phyloP scores from a whole-genome alignment of 495 filamentous ascomycete species.

The Neurospora tetrasperma region DNA sequence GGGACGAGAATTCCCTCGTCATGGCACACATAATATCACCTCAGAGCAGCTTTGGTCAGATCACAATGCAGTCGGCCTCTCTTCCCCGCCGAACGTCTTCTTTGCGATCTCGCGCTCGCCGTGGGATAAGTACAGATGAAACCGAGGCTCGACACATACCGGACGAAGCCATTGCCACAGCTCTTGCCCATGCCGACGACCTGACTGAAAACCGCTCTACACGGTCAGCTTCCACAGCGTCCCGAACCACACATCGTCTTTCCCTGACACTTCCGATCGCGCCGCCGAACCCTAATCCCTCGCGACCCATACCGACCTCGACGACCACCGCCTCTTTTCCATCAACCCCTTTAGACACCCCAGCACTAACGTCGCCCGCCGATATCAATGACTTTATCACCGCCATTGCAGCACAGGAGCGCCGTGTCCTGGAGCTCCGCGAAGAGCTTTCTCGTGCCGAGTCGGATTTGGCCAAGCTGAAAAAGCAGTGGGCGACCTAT shows the following conservation, averaged over 20 bases:
- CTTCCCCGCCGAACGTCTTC: conserved; percentile 9
- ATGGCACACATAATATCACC: conserved; percentile 22
- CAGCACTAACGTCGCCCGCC: conserved; percentile 38
- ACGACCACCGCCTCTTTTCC: conserved; percentile 32
- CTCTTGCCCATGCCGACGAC: conserved; percentile 15
- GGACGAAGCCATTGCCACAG: conserved; percentile 15
- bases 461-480: conserved; percentile 60
- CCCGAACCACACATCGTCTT: conserved; percentile 60
- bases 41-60: conserved; percentile 20
- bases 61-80: conserved; percentile 12
- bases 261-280: conserved; percentile 72
- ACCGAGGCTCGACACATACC: conserved; percentile 12
- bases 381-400: conserved; percentile 74
- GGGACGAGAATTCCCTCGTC: background rate
- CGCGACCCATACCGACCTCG: conserved; percentile 34
- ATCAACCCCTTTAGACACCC: conserved; percentile 35
- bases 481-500: conserved; percentile 69
- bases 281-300: conserved; percentile 28
- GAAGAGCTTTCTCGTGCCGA: conserved; percentile 83
- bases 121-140: conserved; percentile 10
- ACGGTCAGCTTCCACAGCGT: conserved; percentile 43
- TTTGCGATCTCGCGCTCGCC: conserved; percentile 1
- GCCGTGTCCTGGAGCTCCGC: conserved; percentile 80
- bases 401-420: conserved; percentile 83
- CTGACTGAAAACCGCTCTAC: conserved; percentile 37